Conservation (phyloP, 2,329 filamentous ascomycete genomes). For the Eutypella sp. region DNA sequence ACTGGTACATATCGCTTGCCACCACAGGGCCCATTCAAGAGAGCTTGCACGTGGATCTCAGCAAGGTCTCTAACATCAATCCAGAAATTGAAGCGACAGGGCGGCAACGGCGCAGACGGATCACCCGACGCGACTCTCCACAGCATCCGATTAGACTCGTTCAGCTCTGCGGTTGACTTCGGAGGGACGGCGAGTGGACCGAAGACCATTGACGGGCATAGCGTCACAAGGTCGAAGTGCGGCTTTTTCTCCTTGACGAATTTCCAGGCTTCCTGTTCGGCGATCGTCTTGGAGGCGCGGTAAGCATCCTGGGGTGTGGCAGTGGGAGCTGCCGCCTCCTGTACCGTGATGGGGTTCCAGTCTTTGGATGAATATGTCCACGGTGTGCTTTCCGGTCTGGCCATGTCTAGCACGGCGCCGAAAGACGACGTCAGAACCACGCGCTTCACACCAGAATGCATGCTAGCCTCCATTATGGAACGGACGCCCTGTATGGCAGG, state of each 20-base stretch:
- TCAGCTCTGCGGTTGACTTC: constrained; percentile 1
- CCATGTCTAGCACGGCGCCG: constrained; percentile 5
- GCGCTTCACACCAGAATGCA: constrained; percentile 1
- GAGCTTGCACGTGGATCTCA: constrained; percentile 5
- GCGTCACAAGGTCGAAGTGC: constrained; percentile 5
- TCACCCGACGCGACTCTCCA: constrained; percentile 6
- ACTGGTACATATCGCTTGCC: constrained; percentile 4
- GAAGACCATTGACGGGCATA: constrained; percentile 6
- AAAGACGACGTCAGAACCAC: constrained; percentile 5
- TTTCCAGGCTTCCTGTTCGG: constrained; percentile 2
- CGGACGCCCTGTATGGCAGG: constrained; percentile 5
- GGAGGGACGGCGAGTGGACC: constrained; percentile 1
- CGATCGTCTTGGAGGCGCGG: constrained; percentile 4
- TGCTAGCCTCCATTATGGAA: constrained; percentile 2
- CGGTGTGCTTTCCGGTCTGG: constrained; percentile 1
- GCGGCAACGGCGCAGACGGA: constrained; percentile 1
- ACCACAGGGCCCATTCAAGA: constrained; percentile 1
- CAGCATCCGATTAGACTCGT: constrained; percentile 3
- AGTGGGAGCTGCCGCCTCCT: constrained; percentile 1
- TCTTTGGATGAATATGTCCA: constrained; percentile 4
- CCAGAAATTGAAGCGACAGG: constrained; percentile 7
- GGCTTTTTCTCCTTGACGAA: constrained; percentile 7
- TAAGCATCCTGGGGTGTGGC: constrained; percentile 6
- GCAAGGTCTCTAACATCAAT: constrained; percentile 5
- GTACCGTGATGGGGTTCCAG: constrained; percentile 5